Evolutionary conservation across 306 rosid species (phyloP), one percentile per base, ranked within the genome.

Genomic region (Cucumis melo): DNA sequence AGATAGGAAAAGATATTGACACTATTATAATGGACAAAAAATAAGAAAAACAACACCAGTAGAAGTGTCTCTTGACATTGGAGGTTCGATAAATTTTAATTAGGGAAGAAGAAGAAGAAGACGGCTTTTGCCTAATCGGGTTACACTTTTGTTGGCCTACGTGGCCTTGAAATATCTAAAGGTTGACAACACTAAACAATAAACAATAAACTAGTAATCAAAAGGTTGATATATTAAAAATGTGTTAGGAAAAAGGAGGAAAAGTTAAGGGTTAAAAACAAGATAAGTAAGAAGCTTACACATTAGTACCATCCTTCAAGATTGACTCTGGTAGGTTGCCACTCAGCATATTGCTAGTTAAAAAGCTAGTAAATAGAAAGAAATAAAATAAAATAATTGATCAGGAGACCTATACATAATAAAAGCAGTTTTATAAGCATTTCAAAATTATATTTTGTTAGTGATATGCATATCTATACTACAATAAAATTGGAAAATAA

Each of bases 291-390:
- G 84, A 82, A 82, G 83, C 94, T 41, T 93, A 91, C 98, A 90
- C 73, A 64, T 65, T 88, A 80, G 83, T 85, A 82, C 97, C 98
- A 41, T 62, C 87, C 85, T 2, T 78, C 88, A 93, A 82, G 83
- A 88, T 75, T 57, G 97, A 84, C 50, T 83, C 84, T 15, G 96
- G 83, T 81, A 93, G 60, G 53, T 73, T 83, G 73, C 97, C 98
- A 53, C 89, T 85, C 53, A 93, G 82, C 87, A 76, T 79, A 83
- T 91, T 93, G 60, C 89, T 82, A 41, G 94, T 93, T 74, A 93
- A 83, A 71, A 88, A 88, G 74, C 98, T 93, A 85, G 60, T 60
- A 83, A 77, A 81, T 3, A 61, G 61, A 16, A 36, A 15, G 4
- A 36, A 63, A 27, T 7, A 61, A 10, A n/a, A 10, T 19, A 81